Base-by-base conservation (phyloP, 1,284 basidiomycete genomes). In the Mycena citricolor region DNA sequence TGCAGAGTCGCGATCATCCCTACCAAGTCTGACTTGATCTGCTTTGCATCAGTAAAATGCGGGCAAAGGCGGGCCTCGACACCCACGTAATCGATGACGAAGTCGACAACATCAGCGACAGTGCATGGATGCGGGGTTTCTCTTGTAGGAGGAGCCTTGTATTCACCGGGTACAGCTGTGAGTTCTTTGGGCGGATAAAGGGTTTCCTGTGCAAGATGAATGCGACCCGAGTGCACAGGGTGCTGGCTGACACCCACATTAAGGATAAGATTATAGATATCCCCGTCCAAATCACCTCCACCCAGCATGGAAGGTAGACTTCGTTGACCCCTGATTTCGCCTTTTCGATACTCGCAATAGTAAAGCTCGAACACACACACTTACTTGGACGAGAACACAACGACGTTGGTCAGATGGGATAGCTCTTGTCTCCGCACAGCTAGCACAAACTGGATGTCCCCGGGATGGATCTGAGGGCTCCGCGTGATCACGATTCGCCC, bases 401-500 rank as follows among this genome's bases (percentile, higher is more conserved):
- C 65, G 0, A 70, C 68, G 21, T 69, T 69, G 2, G 42, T 61
- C 14, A 69, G 52, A 29, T 69, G 66, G 22, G 55, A 58, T 14
- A 66, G 39, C 23, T 69, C 61, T n/a, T 61, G 57, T 20, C 46
- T 56, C 12, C 70, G 61, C 32, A 77, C 72, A 1, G 70, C 76
- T 2, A 39, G 59, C 11, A 73, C 74, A 5, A 67, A 54, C 45
- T 70, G 68, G 8, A 74, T 58, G 48, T 79, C 75, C 0, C 75
- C 75, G 3, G 72, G 73, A 43, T 76, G 75, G 33, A 76, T 68
- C 30, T 74, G 68, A 2, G 76, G 76, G n/a, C 70, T 71, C 1
- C 75, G 62, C 12, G 75, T 70, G 39, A 77, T 67, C n/a, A 68
- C 58, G 1, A 76, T 61, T 2, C 47, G 46, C 4, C 74, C 76